Base-by-base conservation (phyloP, 441 rosid genomes). In the Gossypium trilobum region DNA sequence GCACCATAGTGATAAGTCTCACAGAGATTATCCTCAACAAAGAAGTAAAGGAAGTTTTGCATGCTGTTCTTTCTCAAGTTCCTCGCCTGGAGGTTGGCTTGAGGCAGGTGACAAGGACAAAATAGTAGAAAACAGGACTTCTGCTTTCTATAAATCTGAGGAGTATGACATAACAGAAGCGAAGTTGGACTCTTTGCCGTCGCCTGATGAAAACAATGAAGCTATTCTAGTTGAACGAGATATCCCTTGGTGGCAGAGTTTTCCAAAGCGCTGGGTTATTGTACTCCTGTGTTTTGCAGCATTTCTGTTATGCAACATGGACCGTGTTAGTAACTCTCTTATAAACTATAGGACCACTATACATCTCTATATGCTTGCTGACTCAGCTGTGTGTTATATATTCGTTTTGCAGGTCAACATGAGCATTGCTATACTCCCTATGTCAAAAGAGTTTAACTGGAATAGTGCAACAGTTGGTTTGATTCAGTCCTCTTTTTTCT, bases 401-500 rank as follows among this genome's bases (percentile, higher is more conserved):
- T 46, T 7, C 57, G 19, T 60, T 72, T 57, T 83, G 77, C 78
- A 94, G 99, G 99, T 94, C 76, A 94, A 94, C 81, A 94, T 92
- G 97, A 94, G 99, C 87, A 92, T 92, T 82, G 99, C 99, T 13
- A 90, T 94, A 70, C 97, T 94, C 78, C 97, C 99, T 36, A 94
- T 94, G 99, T 94, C 97, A 44, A 78, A 89, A 83, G 91, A 94
- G 86, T 94, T 82, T 80, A 89, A 83, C 72, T 94, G 99, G 99
- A 90, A 87, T 82, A 92, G 97, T 80, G 89, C 99, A 73, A 94
- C 99, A 4, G 93, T 94, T 82, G 99, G 99, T 79, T 83, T 90
- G 80, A 94, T 94, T 77, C 99, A 92, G 83, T 94, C 99, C 73
- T 94, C 99, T 48, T 94, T 94, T 85, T 94, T 94, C 91, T 92